Percentiles rank a stretch among this genome's conserved stretches.
phyloP scores from a whole-genome alignment of 768 basidiomycete genomes.

The Clitopilus hobsonii region DNA sequence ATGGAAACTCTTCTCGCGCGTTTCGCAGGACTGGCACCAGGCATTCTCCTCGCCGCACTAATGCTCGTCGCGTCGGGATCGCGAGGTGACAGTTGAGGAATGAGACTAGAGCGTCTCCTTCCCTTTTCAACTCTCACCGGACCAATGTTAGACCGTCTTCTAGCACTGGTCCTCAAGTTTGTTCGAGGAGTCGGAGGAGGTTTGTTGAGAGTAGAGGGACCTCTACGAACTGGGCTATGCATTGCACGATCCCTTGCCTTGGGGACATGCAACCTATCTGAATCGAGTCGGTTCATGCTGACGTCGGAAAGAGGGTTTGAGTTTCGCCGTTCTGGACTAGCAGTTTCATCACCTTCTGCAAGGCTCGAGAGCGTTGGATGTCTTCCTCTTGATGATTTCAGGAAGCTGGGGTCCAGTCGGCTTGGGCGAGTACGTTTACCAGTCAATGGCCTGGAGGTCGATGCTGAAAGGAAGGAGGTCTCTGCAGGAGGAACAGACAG shows the following conservation, averaged over 20 bases:
- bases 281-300: slow-evolving; percentile 31
- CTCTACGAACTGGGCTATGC: slow-evolving; percentile 45
- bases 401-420: slow-evolving; percentile 66
- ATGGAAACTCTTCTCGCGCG: slow-evolving; percentile 55
- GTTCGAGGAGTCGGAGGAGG: slow-evolving; percentile 14
- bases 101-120: slow-evolving; percentile 75
- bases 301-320: slow-evolving; percentile 58
- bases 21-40: slow-evolving; percentile 54
- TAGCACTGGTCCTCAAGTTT: slow-evolving; percentile 27
- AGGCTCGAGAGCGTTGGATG: slow-evolving; percentile 55
- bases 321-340: slow-evolving; percentile 25
- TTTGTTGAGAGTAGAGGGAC: slow-evolving; percentile 40
- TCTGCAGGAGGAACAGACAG: slow-evolving; percentile 39
- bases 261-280: slow-evolving; percentile 27
- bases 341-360: slow-evolving; percentile 66
- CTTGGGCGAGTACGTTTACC: slow-evolving; percentile 54
- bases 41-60: slow-evolving; percentile 26
- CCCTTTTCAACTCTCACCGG: slow-evolving; percentile 69
- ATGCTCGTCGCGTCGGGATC: slow-evolving; percentile 29
- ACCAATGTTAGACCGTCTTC: slow-evolving; percentile 73
- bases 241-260: slow-evolving; percentile 31
- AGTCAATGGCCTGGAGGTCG: slow-evolving; percentile 21
- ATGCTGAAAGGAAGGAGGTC: slow-evolving; percentile 17
- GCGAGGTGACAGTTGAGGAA: slow-evolving; percentile 60
- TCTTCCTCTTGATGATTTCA: slow-evolving; percentile 44